Evolutionary conservation across 345 rosid genomes (phyloP), one percentile per base, ranked within the genome.

Genomic region (Boechera divaricarpa): DNA sequence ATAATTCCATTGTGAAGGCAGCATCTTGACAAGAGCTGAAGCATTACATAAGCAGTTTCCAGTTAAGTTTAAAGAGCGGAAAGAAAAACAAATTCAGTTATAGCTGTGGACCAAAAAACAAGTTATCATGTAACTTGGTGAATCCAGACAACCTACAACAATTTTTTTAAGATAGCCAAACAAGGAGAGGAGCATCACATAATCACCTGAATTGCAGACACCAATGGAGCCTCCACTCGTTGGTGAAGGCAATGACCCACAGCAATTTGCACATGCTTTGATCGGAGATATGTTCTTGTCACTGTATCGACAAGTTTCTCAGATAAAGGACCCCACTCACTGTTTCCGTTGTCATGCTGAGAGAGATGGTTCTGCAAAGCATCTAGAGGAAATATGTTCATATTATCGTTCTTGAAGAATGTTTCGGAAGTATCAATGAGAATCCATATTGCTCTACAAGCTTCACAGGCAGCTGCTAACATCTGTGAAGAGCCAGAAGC

Each of bases 21-120:
- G 81, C 97, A 92, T 80, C 99, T 87, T 81, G 87, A 82, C 80
- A 95, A 82, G 68, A 95, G 82, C 99, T 95, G 97, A 83, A 79
- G 77, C 67, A 82, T 77, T 41, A 63, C 51, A 67, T 35, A 77
- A 47, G 68, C 62, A 49, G 15, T 62, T 47, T 73, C 67, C 24
- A 76, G 70, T 28, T 55, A 59, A 67, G 48, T 79, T 76, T 64
- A 33, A 31, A 69, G 39, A 63, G 45, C 29, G 51, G 29, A 9
- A 54, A 67, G 54, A 73, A 48, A 66, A 28, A 69, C 4, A 52
- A 26, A 63, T 15, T 2, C 5, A 12, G 48, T 64, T 36, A 63
- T 45, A 41, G 29, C 10, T 59, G 32, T 61, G 45, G 57, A n/a
- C 55, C 41, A 63, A 52, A 49, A 10, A 24, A 62, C 6, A 72